A percentile compares a stretch with the other conserved stretches of the same genome.
These are phyloP conservation scores for Arxiozyma heterogenica DNA, from an alignment of 1,139 yeast species.

Conservation along the genomic window DNA sequence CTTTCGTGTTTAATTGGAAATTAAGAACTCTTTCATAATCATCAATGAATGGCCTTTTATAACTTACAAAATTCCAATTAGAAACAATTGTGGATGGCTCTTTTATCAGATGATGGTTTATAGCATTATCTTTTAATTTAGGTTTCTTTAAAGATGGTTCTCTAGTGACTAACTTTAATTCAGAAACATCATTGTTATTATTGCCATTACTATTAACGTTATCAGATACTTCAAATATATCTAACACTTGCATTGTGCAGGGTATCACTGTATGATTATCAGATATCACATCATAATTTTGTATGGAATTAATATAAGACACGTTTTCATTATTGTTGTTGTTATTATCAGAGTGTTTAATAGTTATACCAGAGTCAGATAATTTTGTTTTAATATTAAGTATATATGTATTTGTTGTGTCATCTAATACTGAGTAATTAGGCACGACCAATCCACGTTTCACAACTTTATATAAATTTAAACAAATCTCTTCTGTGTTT, in stretches of 20 bases:
- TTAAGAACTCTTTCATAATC: constrained; percentile 43
- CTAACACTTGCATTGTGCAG: no score
- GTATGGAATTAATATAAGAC: no score
- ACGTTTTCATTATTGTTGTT: no score
- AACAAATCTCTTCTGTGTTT: constrained; percentile 44
- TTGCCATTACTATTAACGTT: not conserved
- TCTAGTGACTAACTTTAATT: no score
- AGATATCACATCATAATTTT: no score
- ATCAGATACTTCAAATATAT: not conserved
- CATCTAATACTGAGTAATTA: not conserved
- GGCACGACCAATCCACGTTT: constrained; percentile 34
- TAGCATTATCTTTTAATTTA: not conserved
- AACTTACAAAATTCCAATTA: constrained; percentile 28
- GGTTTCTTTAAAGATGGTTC: not conserved
- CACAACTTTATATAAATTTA: constrained; percentile 43
- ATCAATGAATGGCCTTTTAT: constrained; percentile 55
- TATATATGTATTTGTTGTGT: not conserved
- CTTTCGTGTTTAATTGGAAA: constrained; percentile 42
- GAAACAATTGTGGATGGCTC: not conserved
- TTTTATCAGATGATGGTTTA: not conserved
- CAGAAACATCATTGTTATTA: not conserved
- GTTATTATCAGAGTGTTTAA: no score
- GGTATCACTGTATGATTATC: no score
- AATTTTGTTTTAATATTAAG: not conserved
- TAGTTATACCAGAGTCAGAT: not conserved